These are phyloP conservation scores for Penicillium thymicola DNA, from an alignment of 2,329 filamentous ascomycete species.

Conservation along the genomic window DNA sequence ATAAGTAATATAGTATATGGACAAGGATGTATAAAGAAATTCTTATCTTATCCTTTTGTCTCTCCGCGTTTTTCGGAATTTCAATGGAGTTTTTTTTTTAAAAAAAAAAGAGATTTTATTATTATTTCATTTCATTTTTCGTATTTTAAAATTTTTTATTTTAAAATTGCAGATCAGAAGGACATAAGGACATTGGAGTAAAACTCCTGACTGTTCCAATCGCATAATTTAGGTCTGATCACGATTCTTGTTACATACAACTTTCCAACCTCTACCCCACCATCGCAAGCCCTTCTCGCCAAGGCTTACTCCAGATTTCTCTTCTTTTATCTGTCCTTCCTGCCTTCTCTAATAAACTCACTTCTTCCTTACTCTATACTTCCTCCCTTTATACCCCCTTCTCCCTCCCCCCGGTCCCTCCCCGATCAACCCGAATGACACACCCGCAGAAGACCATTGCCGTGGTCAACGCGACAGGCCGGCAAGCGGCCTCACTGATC, in stretches of 20 bases:
- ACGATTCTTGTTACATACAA: slow-evolving; percentile 26
- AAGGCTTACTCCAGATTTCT: slow-evolving; percentile 26
- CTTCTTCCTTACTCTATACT: slow-evolving; percentile 1
- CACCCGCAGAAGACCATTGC: slow-evolving; percentile 73
- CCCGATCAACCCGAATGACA: slow-evolving; percentile 34
- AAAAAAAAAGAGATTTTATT: background rate
- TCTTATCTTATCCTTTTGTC: slow-evolving; percentile 14
- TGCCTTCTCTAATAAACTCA: slow-evolving; percentile 6
- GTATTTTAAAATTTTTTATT: background rate
- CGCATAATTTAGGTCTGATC: slow-evolving; percentile 24
- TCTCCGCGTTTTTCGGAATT: slow-evolving; percentile 9
- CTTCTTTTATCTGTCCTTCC: slow-evolving; percentile 18
- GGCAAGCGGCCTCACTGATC: slow-evolving; percentile 92
- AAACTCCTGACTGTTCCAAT: slow-evolving; percentile 20
- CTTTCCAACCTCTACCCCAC: slow-evolving; percentile 25
- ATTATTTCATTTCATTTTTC: background rate
- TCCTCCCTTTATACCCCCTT: background rate
- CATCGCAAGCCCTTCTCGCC: slow-evolving; percentile 22
- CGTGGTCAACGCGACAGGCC: slow-evolving; percentile 91
- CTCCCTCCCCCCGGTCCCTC: slow-evolving; percentile 1
- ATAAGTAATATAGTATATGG: no score
- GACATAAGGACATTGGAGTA: background rate
- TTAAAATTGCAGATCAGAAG: slow-evolving; percentile 9
- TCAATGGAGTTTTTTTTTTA: background rate
- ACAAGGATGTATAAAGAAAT: background rate